Evolutionary conservation across 139 green algal genomes (phyloP).

Genomic region (Closterium sp.): DNA sequence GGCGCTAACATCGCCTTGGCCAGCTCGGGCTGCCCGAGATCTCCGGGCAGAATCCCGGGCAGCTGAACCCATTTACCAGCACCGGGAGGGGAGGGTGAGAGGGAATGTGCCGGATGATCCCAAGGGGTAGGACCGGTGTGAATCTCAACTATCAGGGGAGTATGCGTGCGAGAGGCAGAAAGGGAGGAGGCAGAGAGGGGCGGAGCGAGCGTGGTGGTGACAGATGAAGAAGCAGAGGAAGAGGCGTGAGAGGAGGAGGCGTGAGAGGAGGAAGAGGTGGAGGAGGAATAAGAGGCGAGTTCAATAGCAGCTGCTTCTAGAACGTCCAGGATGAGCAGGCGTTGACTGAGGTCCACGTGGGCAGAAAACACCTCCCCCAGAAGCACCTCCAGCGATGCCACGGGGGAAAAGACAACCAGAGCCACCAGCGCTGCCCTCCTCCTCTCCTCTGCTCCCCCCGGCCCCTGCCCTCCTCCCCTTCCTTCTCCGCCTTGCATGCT

Average conservation of each 20-base stretch:
- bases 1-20: background rate
- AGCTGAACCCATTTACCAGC: background rate
- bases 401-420: conserved; percentile 54
- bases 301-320: conserved; percentile 38
- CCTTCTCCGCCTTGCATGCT: background rate
- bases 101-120: background rate
- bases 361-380: conserved; percentile 69
- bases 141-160: background rate
- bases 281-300: conserved; percentile 9
- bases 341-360: conserved; percentile 68
- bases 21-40: background rate
- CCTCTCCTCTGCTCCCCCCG: conserved; percentile 9
- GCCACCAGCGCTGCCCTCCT: conserved; percentile 56
- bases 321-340: conserved; percentile 68
- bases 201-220: background rate
- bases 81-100: background rate
- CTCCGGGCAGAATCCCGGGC: background rate
- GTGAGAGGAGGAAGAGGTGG: background rate
- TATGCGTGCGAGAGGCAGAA: background rate
- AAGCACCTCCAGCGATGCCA: conserved; percentile 58
- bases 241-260: too few relatives aligned
- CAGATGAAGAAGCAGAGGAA: background rate
- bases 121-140: background rate
- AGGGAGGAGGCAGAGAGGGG: background rate
- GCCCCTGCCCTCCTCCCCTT: background rate